Evolutionary conservation across 1,139 yeast genomes (phyloP), one percentile per base, ranked within the genome.

Genomic region (Debaryomyces coudertii): DNA sequence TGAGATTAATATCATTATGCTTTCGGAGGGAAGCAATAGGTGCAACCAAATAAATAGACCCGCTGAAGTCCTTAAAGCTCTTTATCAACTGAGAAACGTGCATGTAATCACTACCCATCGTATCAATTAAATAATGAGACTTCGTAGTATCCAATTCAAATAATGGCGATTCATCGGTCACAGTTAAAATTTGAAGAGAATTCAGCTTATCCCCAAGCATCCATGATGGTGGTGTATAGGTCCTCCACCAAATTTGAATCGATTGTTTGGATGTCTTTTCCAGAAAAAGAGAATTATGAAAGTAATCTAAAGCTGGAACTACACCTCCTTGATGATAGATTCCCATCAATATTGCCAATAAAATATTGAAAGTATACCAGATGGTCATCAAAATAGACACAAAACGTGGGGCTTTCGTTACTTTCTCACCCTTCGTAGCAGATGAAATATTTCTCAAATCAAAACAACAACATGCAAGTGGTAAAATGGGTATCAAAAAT

Each of bases 211-310:
- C 71, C 2, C 86, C 88, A 40, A 89, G 67, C 47, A 92, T 61
- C 96, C 97, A 92, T 2, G 89, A 77, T 0, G 99, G 98, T 0
- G 98, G 98, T 1, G 90, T 79, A 58, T 92, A 93, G 0, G 97
- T 90, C 61, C 92, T 83, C 97, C 98, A 93, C 93, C 96, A 93
- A 2, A 90, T 59, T 33, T 84, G 80, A 0, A 79, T 54, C 3
- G 60, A 54, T 1, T 35, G 43, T 20, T 44, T 39, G 7, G 45
- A 28, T 7, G 28, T 31, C 11, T 36, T 18, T 16, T 43, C 36
- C 18, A 39, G 14, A 3, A 45, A 43, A 2, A 40, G 29, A 2
- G 46, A 23, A 7, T 45, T 34, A 40, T 68, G 61, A 24, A 75
- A 49, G 48, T 67, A 63, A 11, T 69, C 73, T 43, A 88, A 70